Evolutionary conservation across 1,284 basidiomycete genomes (phyloP), one percentile per base, ranked within the genome.

Genomic region (Ceratobasidium papillatum): DNA sequence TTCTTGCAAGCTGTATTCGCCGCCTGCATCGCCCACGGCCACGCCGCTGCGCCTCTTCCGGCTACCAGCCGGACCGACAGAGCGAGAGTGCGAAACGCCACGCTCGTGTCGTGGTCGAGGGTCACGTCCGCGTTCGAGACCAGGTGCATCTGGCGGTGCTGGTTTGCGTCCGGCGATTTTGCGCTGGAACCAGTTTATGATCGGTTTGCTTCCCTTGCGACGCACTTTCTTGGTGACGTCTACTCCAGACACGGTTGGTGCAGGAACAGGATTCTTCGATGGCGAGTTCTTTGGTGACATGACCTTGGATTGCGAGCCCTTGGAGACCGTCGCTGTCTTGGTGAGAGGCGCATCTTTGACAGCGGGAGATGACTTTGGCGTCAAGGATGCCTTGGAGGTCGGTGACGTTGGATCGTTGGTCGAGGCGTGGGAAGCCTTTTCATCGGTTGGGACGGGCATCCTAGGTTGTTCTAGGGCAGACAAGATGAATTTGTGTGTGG

Each of bases 151-250:
- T 49, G 58, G 27, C 52, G 59, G 32, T 12, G 51, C 56, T 5
- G 74, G 56, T 63, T 72, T 59, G 62, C 69, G 54, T 52, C 91
- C 91, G 27, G 87, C 90, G 19, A 96, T 85, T 82, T 96, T 96
- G 78, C 94, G 89, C 78, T 94, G 91, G 78, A 96, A 90, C 94
- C 94, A 96, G 78, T 94, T 93, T 79, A 96, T 91, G 78, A 96
- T 91, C 2, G 94, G 94, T 81, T 95, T 94, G 80, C 92, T 91
- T 11, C 36, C 61, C 49, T 75, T 77, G 51, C 69, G 64, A 49
- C 77, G 75, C 22, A 76, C 69, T 75, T 76, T 76, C 58, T 72
- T 72, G 14, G 51, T 56, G 19, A 27, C 58, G 34, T 72, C 69
- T 2, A 58, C 19, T 12, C 51, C 51, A 25, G 69, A 51, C 12